phyloP scores from a whole-genome alignment of 352 stramenopile species.

The Phytophthora megakarya region DNA sequence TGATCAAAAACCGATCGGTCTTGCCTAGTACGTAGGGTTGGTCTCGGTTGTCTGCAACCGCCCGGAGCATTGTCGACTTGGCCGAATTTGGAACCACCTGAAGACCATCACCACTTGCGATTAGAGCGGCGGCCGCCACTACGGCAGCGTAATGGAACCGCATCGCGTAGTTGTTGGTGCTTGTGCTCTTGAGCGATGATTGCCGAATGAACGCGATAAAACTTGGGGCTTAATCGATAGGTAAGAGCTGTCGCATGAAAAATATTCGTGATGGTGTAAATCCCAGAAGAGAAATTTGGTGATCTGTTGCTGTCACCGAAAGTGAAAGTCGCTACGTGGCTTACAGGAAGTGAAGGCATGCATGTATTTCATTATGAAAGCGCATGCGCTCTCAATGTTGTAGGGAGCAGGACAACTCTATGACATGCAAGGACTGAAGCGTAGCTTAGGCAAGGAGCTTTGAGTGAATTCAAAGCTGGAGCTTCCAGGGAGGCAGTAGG shows the following conservation, averaged over 20 bases:
- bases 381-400: too few relatives aligned
- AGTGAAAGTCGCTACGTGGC: too few relatives aligned
- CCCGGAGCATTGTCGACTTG: slow-evolving; percentile 14
- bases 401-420: too few relatives aligned
- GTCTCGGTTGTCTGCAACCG: slow-evolving; percentile 2
- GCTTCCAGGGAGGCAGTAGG: too few relatives aligned
- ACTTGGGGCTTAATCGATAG: neutral
- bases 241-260: neutral
- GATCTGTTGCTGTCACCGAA: neutral
- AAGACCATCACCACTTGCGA: slow-evolving; percentile 13
- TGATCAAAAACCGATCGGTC: slow-evolving; percentile 20
- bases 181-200: slow-evolving; percentile 11
- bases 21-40: slow-evolving; percentile 25
- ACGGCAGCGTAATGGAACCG: slow-evolving; percentile 15
- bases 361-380: too few relatives aligned
- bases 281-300: neutral
- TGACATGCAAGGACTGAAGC: too few relatives aligned
- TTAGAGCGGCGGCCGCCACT: slow-evolving; percentile 16
- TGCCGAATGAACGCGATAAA: slow-evolving; percentile 20
- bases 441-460: too few relatives aligned
- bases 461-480: too few relatives aligned
- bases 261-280: slow-evolving; percentile 1
- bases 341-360: too few relatives aligned
- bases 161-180: neutral
- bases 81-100: slow-evolving; percentile 21